These are phyloP conservation scores for Malbranchea cinnamomea DNA, from an alignment of 2,329 filamentous ascomycete genomes.

Conservation along the genomic window DNA sequence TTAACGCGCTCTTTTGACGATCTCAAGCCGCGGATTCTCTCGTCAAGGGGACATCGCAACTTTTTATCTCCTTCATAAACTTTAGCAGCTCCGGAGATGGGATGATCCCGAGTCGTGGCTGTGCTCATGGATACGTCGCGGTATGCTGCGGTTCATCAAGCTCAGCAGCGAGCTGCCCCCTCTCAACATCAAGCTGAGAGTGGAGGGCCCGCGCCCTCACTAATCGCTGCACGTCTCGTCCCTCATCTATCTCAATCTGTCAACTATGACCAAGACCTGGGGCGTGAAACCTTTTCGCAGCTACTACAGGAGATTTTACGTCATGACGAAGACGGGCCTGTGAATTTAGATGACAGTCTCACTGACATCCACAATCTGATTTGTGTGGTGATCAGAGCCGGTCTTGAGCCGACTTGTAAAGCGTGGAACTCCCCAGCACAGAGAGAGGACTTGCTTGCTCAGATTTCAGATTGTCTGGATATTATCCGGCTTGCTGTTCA, in stretches of 20 bases:
- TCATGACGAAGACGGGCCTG: conserved; percentile 27
- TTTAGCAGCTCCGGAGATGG: no score
- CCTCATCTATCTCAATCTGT: conserved; percentile 58
- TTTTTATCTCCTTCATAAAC: no score
- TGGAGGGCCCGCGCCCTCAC: conserved; percentile 46
- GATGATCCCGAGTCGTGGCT: no score
- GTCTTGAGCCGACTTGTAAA: conserved; percentile 50
- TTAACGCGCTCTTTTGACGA: no score
- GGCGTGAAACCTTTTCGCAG: conserved; percentile 59
- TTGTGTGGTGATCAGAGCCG: conserved; percentile 66
- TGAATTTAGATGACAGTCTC: conserved; percentile 47
- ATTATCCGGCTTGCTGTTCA: conserved; percentile 62
- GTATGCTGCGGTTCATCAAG: no score
- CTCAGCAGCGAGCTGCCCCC: no score
- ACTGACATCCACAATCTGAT: conserved; percentile 74
- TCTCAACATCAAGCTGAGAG: conserved; percentile 4
- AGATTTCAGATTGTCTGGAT: conserved; percentile 52
- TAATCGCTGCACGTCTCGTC: conserved; percentile 74
- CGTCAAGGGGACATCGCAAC: no score
- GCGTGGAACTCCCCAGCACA: conserved; percentile 12
- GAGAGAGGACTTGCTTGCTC: conserved; percentile 33
- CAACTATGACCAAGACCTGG: conserved; percentile 46
- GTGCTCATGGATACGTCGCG: no score
- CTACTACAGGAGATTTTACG: conserved; percentile 51
- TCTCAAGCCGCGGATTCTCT: no score